These are phyloP conservation scores for Colletotrichum sp. DNA, from an alignment of 2,329 filamentous ascomycete species.

Conservation along the genomic window DNA sequence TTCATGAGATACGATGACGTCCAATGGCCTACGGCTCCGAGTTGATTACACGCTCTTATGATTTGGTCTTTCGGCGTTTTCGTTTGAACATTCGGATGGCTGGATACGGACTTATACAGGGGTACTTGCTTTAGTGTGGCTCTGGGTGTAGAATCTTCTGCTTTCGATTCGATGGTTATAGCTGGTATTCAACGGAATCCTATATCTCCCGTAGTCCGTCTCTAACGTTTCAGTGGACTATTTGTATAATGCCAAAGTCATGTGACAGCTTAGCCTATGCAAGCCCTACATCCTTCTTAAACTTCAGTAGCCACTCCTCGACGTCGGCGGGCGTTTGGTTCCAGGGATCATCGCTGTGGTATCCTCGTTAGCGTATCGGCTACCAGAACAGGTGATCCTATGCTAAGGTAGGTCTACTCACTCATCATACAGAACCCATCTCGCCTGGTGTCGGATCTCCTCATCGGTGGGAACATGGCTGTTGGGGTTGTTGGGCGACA, in stretches of 20 bases:
- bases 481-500: constrained; percentile 33
- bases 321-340: constrained; percentile 20
- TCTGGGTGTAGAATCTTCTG: not conserved
- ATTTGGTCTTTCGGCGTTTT: not conserved
- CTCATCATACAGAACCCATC: constrained; percentile 34
- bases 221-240: not conserved
- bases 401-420: constrained; percentile 17
- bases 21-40: not conserved
- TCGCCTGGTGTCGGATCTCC: constrained; percentile 37
- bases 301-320: constrained; percentile 7
- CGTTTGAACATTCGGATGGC: not conserved
- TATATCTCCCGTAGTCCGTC: not conserved
- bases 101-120: not conserved
- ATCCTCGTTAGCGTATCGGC: not conserved
- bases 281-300: constrained; percentile 9
- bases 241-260: not conserved
- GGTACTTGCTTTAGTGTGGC: not conserved
- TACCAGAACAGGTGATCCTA: not conserved
- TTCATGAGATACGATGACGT: not conserved
- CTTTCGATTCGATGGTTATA: not conserved
- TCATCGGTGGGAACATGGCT: constrained; percentile 36
- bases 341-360: constrained; percentile 15
- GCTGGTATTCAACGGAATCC: not conserved
- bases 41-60: not conserved
- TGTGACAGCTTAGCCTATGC: not conserved